Base-by-base conservation (phyloP, 2,329 filamentous ascomycete species). In the Alternaria tenuissima region DNA sequence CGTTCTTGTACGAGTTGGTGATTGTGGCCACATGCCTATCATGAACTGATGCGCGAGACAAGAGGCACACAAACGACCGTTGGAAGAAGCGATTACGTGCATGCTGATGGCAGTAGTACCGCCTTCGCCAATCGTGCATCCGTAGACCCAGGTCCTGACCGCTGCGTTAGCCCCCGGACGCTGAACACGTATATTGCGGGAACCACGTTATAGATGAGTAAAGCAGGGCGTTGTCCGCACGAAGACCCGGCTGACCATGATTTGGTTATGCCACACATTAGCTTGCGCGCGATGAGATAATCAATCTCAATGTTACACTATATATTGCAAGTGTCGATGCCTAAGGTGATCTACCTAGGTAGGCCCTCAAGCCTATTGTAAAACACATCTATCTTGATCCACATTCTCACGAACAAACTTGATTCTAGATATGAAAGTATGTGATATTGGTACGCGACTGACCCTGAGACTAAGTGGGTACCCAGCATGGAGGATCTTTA, bases 51-150 rank as follows among this genome's bases (percentile, higher is more conserved):
- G 56, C 28, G 18, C 28, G 36, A 54, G 49, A 58, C 56, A 54
- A 20, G 26, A 57, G 47, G 30, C 47, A 42, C 24, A 32, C 56
- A 5, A 16, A 28, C 16, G 46, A 5, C 38, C n/a, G 28, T 39
- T 20, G 5, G 3, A 39, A 30, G 18, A 46, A 20, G 22, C 41
- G 14, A 57, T 57, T 57, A 52, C 55, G 39, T 57, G 55, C 55
- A 41, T 57, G 39, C 39, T 52, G 30, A 52, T 54, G 48, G n/a
- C 42, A 8, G 41, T 41, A 34, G 56, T 32, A 55, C 22, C n/a
- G 32, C 16, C 16, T n/a, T 59, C 56, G 56, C 34, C 51, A 59
- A 59, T 59, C 56, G 56, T 55, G 51, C 34, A 53, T 43, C 32
- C 22, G 34, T 4, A 20, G 42, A 43, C 28, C 46, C 28, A 52